Percentiles rank a stretch among this genome's conserved stretches.
Evolutionary conservation across 2,329 filamentous ascomycete species (phyloP).

Genomic region (Alternaria incomplexa): DNA sequence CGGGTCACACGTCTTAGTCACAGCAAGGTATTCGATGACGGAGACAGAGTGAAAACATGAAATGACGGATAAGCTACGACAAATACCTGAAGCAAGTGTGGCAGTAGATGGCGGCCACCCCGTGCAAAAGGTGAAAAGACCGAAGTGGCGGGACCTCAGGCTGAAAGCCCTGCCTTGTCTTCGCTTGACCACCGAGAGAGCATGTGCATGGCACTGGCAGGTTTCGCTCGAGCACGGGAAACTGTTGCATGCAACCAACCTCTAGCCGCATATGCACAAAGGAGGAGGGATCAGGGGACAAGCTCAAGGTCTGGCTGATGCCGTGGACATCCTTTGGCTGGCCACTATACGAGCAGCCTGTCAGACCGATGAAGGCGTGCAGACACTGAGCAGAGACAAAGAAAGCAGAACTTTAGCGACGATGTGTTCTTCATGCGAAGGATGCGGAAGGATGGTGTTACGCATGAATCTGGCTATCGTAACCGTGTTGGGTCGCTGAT

Average conservation of each 20-base stretch:
- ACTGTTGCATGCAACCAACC: constrained; percentile 40
- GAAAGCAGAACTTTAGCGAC: constrained; percentile 1
- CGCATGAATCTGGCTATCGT: constrained; percentile 16
- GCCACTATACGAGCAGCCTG: constrained; percentile 21
- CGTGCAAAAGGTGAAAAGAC: constrained; percentile 1
- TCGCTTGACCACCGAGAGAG: constrained; percentile 7
- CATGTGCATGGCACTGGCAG: constrained; percentile 7
- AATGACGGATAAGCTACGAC: neutral
- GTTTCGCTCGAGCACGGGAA: constrained; percentile 37
- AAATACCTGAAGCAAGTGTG: neutral
- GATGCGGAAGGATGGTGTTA: constrained; percentile 2
- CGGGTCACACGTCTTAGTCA: neutral
- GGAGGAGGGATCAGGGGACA: constrained; percentile 34
- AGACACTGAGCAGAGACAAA: constrained; percentile 9
- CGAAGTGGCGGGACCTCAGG: constrained; percentile 28
- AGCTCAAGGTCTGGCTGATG: constrained; percentile 23
- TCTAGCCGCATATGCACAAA: constrained; percentile 48
- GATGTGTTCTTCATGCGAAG: constrained; percentile 11
- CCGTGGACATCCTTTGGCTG: constrained; percentile 24
- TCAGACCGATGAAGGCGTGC: constrained; percentile 17
- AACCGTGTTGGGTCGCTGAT: constrained; percentile 15
- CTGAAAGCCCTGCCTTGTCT: constrained; percentile 10
- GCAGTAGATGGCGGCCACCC: neutral
- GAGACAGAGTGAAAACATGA: neutral
- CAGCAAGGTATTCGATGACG: neutral